Evolutionary conservation across 2,329 filamentous ascomycete species (phyloP), one percentile per base, ranked within the genome.

Genomic region (Diaporthe sp.): DNA sequence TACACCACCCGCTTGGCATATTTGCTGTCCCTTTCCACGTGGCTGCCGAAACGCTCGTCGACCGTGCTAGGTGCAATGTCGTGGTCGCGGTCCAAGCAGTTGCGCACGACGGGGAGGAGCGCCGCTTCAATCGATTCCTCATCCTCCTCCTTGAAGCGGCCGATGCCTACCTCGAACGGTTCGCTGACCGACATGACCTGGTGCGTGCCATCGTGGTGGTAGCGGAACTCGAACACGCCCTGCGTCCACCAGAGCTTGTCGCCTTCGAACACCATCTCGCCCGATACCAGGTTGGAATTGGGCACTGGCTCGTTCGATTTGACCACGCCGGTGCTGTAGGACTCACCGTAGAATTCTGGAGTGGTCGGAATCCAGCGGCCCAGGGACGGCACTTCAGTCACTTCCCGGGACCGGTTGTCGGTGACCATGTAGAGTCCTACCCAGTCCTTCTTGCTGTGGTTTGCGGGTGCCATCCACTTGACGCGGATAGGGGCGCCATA

Each of bases 221-320:
- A 98, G 53, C 97, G 92, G 86, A 99, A 97, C 81, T 99, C 97
- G 80, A 98, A 99, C 4, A 97, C 94, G 71, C 97, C 97, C 75
- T 96, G 94, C 0, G 94, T 97, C 97, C 97, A 99, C 93, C 95
- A 99, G 3, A 98, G 89, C 84, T 97, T 98, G 85, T 98, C 96
- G 63, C 97, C 96, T 13, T 92, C 88, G 81, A 99, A 98, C 17
- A 94, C 84, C 80, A 98, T 92, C 81, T 98, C 95, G 56, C 97
- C 97, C 17, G 90, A 88, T 5, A 94, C 89, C 77, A 92, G 88
- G 73, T 94, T 88, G 1, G 79, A 86, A 85, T 77, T 84, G 77
- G 86, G 81, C 0, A 92, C 82, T 1, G 89, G 85, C 47, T 91
- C 86, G 79, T 98, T 93, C 13, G 90, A 92, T 1, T 91, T 85